Base-by-base conservation (phyloP, 352 stramenopile species). In the Phytophthora pluvialis region DNA sequence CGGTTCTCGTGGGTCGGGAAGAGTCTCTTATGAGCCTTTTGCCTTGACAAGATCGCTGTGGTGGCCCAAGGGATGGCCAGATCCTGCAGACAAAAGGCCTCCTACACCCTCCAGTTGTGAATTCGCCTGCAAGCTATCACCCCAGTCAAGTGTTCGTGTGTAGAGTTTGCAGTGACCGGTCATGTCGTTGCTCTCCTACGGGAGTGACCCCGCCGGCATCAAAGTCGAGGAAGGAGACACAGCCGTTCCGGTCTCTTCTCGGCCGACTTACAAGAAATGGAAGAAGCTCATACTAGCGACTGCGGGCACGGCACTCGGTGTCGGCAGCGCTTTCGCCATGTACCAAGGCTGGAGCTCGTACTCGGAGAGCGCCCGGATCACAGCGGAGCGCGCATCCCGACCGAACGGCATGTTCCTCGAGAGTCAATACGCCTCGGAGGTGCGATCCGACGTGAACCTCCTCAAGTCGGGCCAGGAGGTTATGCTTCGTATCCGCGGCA, bases 401-500 rank as follows among this genome's bases (percentile, higher is more conserved):
- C 60, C 60, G 6, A 45, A 29, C 36, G 52, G 52, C 9, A 69
- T 69, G 60, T 69, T 64, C 35, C 52, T 69, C 3, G 52, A 51
- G 54, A 64, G 44, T 31, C 52, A 69, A 69, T 58, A 60, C 54
- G 21, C 46, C 0, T 65, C 54, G n/a, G 45, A 70, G 3, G 54
- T 70, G 5, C 48, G 35, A 26, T 39, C 42, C 4, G 40, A 65
- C 26, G 12, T 42, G n/a, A 60, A 1, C 1, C 54, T 70, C 15
- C 35, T 74, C 9, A 29, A 44, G 10, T 6, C 52, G 18, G 61
- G 45, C 15, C n/a, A 63, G 51, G 60, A 76, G 40, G 49, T 69
- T 43, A 76, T 76, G 59, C 32, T 73, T 3, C 63, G 64, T 6
- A 52, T 69, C 15, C 57, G 56, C 7, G 53, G 64, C 8, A 75